Base-by-base conservation (phyloP, 2,329 filamentous ascomycete species). In the Canariomyces notabilis region DNA sequence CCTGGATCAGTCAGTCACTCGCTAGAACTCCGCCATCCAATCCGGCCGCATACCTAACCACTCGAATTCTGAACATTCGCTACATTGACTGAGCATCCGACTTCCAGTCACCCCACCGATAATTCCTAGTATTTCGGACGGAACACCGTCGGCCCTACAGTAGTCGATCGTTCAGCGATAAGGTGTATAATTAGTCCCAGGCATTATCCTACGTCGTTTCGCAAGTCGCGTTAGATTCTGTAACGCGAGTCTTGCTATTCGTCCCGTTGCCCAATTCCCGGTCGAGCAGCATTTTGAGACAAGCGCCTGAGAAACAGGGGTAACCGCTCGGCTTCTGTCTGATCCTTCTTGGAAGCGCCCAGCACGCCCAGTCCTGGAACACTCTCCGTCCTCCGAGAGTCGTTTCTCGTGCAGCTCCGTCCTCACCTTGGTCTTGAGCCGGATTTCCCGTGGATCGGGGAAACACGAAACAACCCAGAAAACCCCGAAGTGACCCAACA, bases 291-390 rank as follows among this genome's bases (percentile, higher is more conserved):
- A 42, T 48, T 49, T 46, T 53, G 50, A 56, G 54, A 56, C 52
- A 48, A 22, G 22, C 42, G 42, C 35, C 46, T 36, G 46, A 37
- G 43, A 51, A 48, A 43, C 51, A 53, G 53, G 53, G 54, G 48
- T 51, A 46, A 42, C 42, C 44, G 46, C 50, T 48, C 31, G 35
- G 48, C 46, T 49, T 51, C 50, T 44, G 43, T 46, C 36, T 39
- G 46, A 50, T 43, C 44, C 32, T n/a, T 26, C 35, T 31, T 42
- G 23, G 36, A 41, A 54, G 39, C 46, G 18, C 37, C 35, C 29
- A 31, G 31, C 39, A 20, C 41, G 37, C 46, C 40, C 51, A 23
- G 11, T 20, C 16, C 44, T 50, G 48, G 39, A 42, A 51, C 52
- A 42, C 34, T 45, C 37, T 12, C 40, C 42, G 46, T 48, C 48